phyloP scores from a whole-genome alignment of 1,139 yeast species.

The Debaryomyces psychrophilus region DNA sequence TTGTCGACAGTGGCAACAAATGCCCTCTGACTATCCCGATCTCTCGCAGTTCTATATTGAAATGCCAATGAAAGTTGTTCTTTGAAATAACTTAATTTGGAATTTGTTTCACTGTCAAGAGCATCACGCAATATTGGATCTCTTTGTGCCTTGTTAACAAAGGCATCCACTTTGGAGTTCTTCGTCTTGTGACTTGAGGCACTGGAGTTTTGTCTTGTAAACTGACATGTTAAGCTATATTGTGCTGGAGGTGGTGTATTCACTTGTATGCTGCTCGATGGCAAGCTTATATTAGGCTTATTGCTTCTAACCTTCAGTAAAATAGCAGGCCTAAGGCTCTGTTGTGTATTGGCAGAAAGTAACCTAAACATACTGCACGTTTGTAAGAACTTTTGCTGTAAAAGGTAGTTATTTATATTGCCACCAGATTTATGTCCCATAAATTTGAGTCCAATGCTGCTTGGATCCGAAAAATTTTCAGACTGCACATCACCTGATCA shows the following conservation, averaged over 20 bases:
- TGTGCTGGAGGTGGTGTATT: conserved; percentile 13
- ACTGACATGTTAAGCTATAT: conserved; percentile 13
- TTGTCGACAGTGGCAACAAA: conserved; percentile 27
- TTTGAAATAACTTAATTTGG: conserved; percentile 32
- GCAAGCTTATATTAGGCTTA: conserved; percentile 25
- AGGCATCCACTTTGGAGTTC: conserved; percentile 19
- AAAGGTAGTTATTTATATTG: neutral
- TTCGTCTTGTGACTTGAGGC: conserved; percentile 14
- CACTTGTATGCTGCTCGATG: conserved; percentile 16
- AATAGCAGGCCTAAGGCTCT: conserved; percentile 42
- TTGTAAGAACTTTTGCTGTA: neutral
- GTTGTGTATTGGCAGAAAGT: conserved; percentile 40
- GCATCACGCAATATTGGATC: conserved; percentile 30
- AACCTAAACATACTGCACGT: conserved; percentile 40
- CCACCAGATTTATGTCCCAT: conserved; percentile 7
- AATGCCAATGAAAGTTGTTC: conserved; percentile 30
- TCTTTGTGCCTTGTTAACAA: conserved; percentile 21
- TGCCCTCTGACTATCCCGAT: conserved; percentile 24
- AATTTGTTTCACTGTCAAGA: conserved; percentile 23
- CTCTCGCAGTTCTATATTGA: conserved; percentile 20
- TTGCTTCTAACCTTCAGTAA: conserved; percentile 44
- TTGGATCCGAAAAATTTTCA: conserved; percentile 10
- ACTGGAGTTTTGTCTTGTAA: conserved; percentile 23
- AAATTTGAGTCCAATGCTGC: neutral
- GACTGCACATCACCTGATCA: conserved; percentile 8